Evolutionary conservation across 805 yeast genomes (phyloP).

Genomic region (Cyberlindnera petersonii): DNA sequence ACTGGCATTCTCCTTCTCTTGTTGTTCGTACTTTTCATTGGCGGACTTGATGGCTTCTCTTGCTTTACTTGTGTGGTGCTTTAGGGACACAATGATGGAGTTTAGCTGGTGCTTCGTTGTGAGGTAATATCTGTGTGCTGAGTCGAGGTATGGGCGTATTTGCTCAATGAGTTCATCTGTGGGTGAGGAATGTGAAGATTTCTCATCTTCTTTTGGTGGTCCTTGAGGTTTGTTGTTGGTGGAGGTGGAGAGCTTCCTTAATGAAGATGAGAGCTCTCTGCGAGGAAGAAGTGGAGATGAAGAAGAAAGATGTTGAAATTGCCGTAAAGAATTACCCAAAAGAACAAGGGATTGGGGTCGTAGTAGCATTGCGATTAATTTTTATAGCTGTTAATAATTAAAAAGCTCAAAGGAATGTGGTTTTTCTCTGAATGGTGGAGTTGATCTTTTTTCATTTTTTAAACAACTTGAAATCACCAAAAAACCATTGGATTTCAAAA

Average conservation of each 20-base stretch:
- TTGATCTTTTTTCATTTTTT: background rate
- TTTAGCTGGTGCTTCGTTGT: constrained; percentile 16
- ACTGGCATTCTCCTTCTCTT: constrained; percentile 34
- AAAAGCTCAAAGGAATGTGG: background rate
- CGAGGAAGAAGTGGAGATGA: background rate
- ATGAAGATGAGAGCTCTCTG: constrained; percentile 4
- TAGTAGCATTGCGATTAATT: background rate
- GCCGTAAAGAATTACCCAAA: background rate
- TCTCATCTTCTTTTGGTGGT: background rate
- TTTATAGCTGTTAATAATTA: too few relatives aligned
- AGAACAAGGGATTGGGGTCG: background rate
- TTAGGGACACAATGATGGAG: constrained; percentile 14
- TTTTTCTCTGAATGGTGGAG: background rate
- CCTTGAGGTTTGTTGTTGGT: background rate
- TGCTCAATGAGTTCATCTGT: constrained; percentile 14
- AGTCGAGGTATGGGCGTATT: constrained; percentile 22
- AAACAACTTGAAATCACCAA: too few relatives aligned
- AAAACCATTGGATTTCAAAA: background rate
- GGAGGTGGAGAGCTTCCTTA: background rate
- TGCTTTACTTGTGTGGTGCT: constrained; percentile 27
- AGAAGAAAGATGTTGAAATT: background rate
- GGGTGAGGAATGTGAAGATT: background rate
- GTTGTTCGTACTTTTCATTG: constrained; percentile 33
- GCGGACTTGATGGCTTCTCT: constrained; percentile 34
- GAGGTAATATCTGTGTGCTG: constrained; percentile 17